Evolutionary conservation across 1,284 basidiomycete genomes (phyloP), one percentile per base, ranked within the genome.

Genomic region (Cutaneotrichosporon dermatis): DNA sequence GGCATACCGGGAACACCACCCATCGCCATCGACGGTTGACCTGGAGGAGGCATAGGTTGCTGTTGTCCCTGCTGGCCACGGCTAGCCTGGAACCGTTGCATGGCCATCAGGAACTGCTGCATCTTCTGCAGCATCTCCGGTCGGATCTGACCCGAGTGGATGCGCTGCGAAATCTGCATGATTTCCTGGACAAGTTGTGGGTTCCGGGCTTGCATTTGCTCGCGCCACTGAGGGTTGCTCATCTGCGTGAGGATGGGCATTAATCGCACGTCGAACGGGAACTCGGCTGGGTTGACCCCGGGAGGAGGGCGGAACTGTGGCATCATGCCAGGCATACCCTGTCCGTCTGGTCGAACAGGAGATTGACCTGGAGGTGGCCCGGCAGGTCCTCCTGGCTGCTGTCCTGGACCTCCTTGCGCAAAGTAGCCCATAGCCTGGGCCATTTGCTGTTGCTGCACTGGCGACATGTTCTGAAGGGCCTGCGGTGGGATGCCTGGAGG

Each of bases 241-340:
- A 67, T 37, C 34, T 68, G 62, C 6, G 54, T 61, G 7, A 75
- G 52, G 25, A 66, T 57, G 0, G 69, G 58, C 2, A 76, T 48
- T 15, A 76, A 50, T n/a, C 70, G 62, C 4, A 62, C 68, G 55
- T 76, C 71, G 59, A 76, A 75, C 1, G 73, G 74, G 57, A 76
- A 77, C 55, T 73, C 73, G 48, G 66, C 59, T 15, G 62, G 59
- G 55, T 64, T 64, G 44, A 65, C 54, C 1, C 61, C 60, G 2
- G 58, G 58, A 11, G 62, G 62, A 1, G 59, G 57, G 3, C 54
- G 53, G 50, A 51, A 51, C 11, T 51, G 58, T 1, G 61, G 56
- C 43, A 45, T 50, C 25, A 58, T 49, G 4, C 60, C 56, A 4
- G 56, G 57, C 37, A 60, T 57, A 40, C 39, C 39, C 46, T 56